Evolutionary conservation across 1,284 basidiomycete genomes (phyloP).

Genomic region (Volvariella volvacea): DNA sequence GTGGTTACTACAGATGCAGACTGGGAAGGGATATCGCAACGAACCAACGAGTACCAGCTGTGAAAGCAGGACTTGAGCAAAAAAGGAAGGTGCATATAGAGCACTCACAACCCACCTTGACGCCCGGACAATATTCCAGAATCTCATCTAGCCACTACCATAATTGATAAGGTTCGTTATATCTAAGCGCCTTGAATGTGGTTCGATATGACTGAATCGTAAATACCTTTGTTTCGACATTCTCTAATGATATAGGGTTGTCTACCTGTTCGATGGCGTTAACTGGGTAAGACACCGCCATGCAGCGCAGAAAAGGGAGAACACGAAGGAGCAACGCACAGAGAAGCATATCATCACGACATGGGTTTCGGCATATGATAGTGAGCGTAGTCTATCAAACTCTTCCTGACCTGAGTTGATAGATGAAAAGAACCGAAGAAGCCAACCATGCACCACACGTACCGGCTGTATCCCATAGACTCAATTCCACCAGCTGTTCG

Average conservation of each 20-base stretch:
- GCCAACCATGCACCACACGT: constrained; percentile 18
- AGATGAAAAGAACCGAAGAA: not conserved
- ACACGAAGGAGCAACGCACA: constrained; percentile 34
- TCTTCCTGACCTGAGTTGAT: constrained; percentile 80
- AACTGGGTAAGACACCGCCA: not conserved
- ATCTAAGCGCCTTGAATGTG: not conserved
- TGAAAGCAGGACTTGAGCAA: not conserved
- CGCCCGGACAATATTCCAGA: constrained; percentile 85
- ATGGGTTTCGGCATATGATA: constrained; percentile 94
- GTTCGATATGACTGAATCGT: not conserved
- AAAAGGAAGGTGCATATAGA: not conserved
- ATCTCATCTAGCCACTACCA: constrained; percentile 84
- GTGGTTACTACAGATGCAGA: no score
- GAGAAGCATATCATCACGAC: constrained; percentile 94
- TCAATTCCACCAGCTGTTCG: constrained; percentile 80
- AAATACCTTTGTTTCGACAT: constrained; percentile 82
- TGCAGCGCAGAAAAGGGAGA: not conserved
- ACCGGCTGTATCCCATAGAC: constrained; percentile 97
- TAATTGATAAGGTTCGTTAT: no score
- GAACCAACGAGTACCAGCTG: constrained; percentile 84
- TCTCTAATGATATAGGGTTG: constrained; percentile 86
- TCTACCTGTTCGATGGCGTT: constrained; percentile 56
- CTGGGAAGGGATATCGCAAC: constrained; percentile 25
- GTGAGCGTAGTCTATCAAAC: constrained; percentile 85
- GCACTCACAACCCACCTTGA: constrained; percentile 58